Evolutionary conservation across 352 stramenopile species (phyloP).

Genomic region (Phytophthora crassamura): DNA sequence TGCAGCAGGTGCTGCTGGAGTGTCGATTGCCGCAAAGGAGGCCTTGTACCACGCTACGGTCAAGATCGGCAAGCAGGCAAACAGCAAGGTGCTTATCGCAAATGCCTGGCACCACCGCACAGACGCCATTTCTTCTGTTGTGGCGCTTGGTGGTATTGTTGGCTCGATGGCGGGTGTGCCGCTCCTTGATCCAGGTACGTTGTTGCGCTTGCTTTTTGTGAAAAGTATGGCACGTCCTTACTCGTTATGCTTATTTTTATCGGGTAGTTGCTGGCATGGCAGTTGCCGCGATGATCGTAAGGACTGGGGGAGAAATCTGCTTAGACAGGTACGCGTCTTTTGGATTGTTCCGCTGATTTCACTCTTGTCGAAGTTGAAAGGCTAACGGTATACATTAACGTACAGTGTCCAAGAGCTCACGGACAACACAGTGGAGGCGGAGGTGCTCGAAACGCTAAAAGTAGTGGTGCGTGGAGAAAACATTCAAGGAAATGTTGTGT

Average conservation of each 20-base stretch:
- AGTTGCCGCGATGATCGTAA: constrained; percentile 90
- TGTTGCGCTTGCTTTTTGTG: neutral
- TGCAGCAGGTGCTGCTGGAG: constrained; percentile 82
- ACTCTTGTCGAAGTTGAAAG: neutral
- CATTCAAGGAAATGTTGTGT: neutral
- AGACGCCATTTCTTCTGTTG: constrained; percentile 91
- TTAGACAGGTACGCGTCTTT: constrained; percentile 62
- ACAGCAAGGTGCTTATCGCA: constrained; percentile 96
- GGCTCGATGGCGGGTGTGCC: constrained; percentile 74
- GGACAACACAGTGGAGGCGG: constrained; percentile 83
- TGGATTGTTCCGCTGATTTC: neutral
- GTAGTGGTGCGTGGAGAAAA: constrained; percentile 56
- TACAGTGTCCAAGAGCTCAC: constrained; percentile 82
- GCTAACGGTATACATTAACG: neutral
- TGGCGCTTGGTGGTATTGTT: constrained; percentile 82
- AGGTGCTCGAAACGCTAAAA: constrained; percentile 79
- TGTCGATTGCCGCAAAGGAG: constrained; percentile 95
- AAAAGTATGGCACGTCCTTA: neutral
- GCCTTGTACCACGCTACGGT: constrained; percentile 94
- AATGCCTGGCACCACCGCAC: constrained; percentile 97
- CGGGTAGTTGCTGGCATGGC: constrained; percentile 75
- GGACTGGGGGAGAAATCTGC: constrained; percentile 85
- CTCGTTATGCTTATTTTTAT: neutral
- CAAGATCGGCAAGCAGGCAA: constrained; percentile 90
- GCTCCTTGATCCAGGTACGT: constrained; percentile 73